These are phyloP conservation scores for Apostasia ramifera DNA, from an alignment of 106 monocot species.

Conservation along the genomic window DNA sequence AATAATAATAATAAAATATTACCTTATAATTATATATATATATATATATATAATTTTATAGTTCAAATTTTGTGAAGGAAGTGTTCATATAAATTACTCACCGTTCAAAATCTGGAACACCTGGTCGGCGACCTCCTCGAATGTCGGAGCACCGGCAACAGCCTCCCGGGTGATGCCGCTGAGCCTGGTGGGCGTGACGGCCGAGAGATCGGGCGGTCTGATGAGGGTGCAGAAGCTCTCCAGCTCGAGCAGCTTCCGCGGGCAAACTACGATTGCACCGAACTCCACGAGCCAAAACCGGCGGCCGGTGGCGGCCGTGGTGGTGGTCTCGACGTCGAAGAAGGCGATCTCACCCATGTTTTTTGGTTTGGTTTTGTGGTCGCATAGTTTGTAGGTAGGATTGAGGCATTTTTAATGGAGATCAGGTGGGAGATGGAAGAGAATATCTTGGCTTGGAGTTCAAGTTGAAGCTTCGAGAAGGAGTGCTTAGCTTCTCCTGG, in stretches of 20 bases:
- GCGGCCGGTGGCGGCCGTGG: conserved; percentile 18
- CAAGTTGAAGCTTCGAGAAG: conserved; percentile 29
- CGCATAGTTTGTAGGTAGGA: neutral
- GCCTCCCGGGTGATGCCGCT: conserved; percentile 54
- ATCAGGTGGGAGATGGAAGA: neutral
- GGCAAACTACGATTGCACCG: conserved; percentile 81
- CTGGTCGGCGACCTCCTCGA: conserved; percentile 61
- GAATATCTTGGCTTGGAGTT: conserved; percentile 42
- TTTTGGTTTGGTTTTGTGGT: neutral
- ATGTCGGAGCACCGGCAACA: conserved; percentile 51
- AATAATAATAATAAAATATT: too few species aligned
- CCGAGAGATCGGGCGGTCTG: conserved; percentile 51
- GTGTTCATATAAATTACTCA: conserved; percentile 3
- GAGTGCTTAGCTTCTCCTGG: conserved; percentile 25
- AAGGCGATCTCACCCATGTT: conserved; percentile 50
- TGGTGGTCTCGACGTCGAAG: conserved; percentile 84
- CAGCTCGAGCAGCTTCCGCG: conserved; percentile 70
- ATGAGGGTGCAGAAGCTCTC: conserved; percentile 84
- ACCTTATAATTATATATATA: too few species aligned
- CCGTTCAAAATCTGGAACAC: conserved; percentile 72
- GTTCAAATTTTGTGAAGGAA: too few species aligned
- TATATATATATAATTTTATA: too few species aligned
- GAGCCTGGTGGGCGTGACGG: conserved; percentile 36
- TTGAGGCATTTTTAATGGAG: neutral
- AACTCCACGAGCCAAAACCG: conserved; percentile 74